These are phyloP conservation scores for Sisymbrium irio DNA, from an alignment of 345 rosid genomes.

Conservation along the genomic window DNA sequence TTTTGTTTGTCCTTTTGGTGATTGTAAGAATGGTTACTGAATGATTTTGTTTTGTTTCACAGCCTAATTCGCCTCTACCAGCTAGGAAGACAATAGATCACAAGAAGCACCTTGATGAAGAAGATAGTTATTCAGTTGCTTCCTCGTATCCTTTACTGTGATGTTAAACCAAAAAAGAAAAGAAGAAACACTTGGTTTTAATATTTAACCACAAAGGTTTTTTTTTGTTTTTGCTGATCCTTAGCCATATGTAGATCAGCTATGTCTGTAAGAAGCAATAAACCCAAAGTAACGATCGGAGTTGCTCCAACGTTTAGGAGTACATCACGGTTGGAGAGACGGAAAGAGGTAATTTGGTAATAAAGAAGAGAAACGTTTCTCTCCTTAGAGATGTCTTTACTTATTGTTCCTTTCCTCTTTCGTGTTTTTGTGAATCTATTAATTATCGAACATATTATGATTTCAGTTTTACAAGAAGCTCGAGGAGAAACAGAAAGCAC, in stretches of 20 bases:
- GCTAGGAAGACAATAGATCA: conserved; percentile 47
- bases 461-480: conserved; percentile 75
- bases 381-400: background rate
- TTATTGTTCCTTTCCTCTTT: conserved; percentile 12
- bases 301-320: conserved; percentile 83
- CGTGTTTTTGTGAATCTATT: conserved; percentile 1
- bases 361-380: too few species aligned
- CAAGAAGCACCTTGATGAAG: conserved; percentile 70
- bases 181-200: background rate
- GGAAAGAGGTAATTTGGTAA: conserved; percentile 71
- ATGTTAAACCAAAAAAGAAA: background rate
- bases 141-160: conserved; percentile 84
- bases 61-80: conserved; percentile 56
- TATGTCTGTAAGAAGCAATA: conserved; percentile 58
- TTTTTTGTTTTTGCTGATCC: conserved; percentile 39
- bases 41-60: conserved; percentile 24
- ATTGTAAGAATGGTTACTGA: conserved; percentile 1
- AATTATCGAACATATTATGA: conserved; percentile 11
- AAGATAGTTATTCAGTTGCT: conserved; percentile 72
- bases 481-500: conserved; percentile 82
- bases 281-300: conserved; percentile 70
- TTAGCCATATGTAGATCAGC: conserved; percentile 66
- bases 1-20: too few species aligned
- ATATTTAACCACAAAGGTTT: background rate
- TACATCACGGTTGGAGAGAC: conserved; percentile 66